Evolutionary conservation across 495 filamentous ascomycete species (phyloP), one percentile per base, ranked within the genome.

Genomic region (Aeminium ludgeri): DNA sequence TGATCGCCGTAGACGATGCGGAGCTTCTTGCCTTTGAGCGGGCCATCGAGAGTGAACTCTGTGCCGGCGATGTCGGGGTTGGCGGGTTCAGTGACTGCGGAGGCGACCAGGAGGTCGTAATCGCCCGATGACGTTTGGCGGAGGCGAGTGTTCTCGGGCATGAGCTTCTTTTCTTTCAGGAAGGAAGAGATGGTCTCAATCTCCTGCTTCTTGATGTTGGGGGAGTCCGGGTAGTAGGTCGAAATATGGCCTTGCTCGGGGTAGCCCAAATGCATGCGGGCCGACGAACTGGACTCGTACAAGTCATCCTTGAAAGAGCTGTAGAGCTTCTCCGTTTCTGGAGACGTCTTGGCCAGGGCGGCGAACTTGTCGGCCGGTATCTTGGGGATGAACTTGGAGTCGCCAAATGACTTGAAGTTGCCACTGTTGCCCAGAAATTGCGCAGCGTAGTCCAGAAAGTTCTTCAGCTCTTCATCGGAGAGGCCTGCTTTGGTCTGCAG

Each of bases 351-450:
- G 16, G 81, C 77, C n/a, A 97, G 61, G 44, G 76, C 72, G 27
- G 74, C 68, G 41, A 97, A 68, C 23, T 70, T 68, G 13, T 73
- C 68, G 36, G 73, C 64, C 10, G 70, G 58, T 43, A 86, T 69
- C 31, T 86, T 69, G 7, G 89, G 89, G 40, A 97, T 74, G 58
- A 95, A 94, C 55, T 96, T 97, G 44, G 77, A 72, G 57, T 97
- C 89, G 27, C 89, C 89, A 50, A 95, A 94, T 20, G 80, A 80
- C 62, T 95, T 95, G 65, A 92, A 97, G 59, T 97, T 97, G 34
- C 89, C 89, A 35, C 69, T 63, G 55, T 95, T 96, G 19, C 86
- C 86, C 6, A 97, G 65, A 58, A 96, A 89, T 54, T 86, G 80
- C 2, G 78, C 76, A 1, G 85, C 67, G 60, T 96, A 97, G 58